Evolutionary conservation across 228 moss, liverwort and hornwort species (phyloP).

Genomic region (Sphagnum magellanicum): DNA sequence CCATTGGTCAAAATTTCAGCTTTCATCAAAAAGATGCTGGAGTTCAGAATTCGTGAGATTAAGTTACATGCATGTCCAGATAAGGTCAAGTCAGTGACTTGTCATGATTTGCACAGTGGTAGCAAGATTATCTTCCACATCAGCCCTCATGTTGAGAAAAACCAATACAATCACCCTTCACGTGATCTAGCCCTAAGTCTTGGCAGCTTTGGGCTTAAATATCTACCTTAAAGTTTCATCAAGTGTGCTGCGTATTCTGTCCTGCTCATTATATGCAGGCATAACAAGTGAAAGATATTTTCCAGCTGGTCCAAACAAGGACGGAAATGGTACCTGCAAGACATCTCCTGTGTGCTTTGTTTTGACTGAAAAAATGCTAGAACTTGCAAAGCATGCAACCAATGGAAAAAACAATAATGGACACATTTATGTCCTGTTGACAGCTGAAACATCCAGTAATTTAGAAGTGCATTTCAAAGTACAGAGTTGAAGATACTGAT

Average conservation of each 20-base stretch:
- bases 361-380: too few species aligned
- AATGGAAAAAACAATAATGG: constrained; percentile 3
- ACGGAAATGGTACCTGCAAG: constrained; percentile 68
- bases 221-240: constrained; percentile 83
- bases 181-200: background rate
- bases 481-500: too few species aligned
- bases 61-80: too few species aligned
- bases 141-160: background rate
- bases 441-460: constrained; percentile 1
- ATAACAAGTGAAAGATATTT: constrained; percentile 88
- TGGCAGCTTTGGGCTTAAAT: background rate
- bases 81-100: too few species aligned
- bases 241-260: constrained; percentile 70
- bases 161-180: background rate
- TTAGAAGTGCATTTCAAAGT: background rate
- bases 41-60: too few species aligned
- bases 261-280: constrained; percentile 90
- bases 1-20: too few species aligned
- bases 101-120: too few species aligned
- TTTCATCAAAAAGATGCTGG: too few species aligned
- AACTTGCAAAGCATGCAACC: background rate
- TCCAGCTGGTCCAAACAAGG: constrained; percentile 70
- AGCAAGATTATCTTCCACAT: too few species aligned
- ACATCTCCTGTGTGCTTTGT: too few species aligned
- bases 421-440: background rate